Percentiles rank a stretch among this genome's conserved stretches.
phyloP scores from a whole-genome alignment of 2,329 filamentous ascomycete genomes.

The Microdochium trichocladiopsis region DNA sequence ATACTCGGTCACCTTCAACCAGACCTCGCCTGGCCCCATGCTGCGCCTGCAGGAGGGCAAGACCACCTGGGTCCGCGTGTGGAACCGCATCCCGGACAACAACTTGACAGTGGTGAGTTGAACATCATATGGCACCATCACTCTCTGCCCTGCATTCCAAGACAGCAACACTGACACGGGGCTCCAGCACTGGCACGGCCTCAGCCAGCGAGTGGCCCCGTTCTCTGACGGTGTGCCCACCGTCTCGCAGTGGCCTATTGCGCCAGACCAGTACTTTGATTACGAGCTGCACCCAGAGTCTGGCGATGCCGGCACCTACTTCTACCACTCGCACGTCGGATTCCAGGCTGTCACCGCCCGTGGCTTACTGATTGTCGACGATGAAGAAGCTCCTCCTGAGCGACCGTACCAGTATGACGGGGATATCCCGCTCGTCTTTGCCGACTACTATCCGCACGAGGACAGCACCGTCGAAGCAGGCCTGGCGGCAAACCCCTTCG shows the following conservation, averaged over 20 bases:
- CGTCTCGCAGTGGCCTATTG: slow-evolving; percentile 60
- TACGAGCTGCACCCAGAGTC: slow-evolving; percentile 51
- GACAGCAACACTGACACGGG: too few species aligned
- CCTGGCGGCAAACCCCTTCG: slow-evolving; percentile 39
- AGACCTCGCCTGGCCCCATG: slow-evolving; percentile 42
- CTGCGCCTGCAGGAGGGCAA: slow-evolving; percentile 38
- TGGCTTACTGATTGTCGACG: slow-evolving; percentile 53
- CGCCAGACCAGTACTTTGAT: slow-evolving; percentile 55
- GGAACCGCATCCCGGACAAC: slow-evolving; percentile 43
- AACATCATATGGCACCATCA: too few species aligned
- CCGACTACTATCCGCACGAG: slow-evolving; percentile 49
- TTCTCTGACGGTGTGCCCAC: slow-evolving; percentile 58
- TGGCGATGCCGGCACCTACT: slow-evolving; percentile 55
- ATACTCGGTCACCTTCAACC: slow-evolving; percentile 43
- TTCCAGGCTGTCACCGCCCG: slow-evolving; percentile 53
- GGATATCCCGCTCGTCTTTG: slow-evolving; percentile 46
- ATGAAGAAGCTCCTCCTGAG: slow-evolving; percentile 19
- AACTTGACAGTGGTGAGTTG: slow-evolving; percentile 49
- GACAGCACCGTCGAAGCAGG: slow-evolving; percentile 44
- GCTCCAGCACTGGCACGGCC: slow-evolving; percentile 60
- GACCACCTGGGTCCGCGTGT: slow-evolving; percentile 50
- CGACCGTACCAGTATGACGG: slow-evolving; percentile 55
- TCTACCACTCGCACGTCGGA: slow-evolving; percentile 61
- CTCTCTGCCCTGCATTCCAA: too few species aligned
- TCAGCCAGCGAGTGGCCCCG: slow-evolving; percentile 49